These are phyloP conservation scores for Lablab purpureus DNA, from an alignment of 306 rosid species.

Conservation along the genomic window DNA sequence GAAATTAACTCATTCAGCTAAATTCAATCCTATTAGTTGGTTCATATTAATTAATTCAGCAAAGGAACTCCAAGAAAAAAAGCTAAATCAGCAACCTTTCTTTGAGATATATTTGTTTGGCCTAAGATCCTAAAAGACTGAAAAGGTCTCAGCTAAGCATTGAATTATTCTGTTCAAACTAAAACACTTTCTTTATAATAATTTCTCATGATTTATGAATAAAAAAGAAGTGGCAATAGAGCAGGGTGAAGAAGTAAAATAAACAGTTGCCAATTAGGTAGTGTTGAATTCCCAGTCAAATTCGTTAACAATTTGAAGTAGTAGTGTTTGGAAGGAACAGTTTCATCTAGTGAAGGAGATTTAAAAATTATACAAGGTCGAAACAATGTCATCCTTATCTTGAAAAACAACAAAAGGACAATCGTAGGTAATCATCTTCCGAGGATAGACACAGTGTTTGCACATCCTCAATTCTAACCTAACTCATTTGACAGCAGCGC, in stretches of 20 bases:
- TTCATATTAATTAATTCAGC: too few species aligned
- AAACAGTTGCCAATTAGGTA: background rate
- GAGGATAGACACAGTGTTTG: background rate
- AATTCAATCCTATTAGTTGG: too few species aligned
- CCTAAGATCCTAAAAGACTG: background rate
- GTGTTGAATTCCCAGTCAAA: background rate
- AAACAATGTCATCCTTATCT: constrained; percentile 23
- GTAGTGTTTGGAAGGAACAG: background rate
- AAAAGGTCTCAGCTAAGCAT: background rate
- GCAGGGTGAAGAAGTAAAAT: background rate
- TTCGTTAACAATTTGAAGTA: background rate
- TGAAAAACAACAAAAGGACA: background rate
- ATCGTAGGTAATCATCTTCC: background rate
- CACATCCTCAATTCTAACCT: constrained; percentile 27
- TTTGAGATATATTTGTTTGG: background rate
- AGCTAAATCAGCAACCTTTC: background rate
- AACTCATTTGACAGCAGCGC: background rate
- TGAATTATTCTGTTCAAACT: background rate
- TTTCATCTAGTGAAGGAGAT: background rate
- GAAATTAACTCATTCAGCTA: too few species aligned
- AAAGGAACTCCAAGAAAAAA: too few species aligned
- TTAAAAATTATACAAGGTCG: constrained; percentile 20
- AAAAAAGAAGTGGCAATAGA: background rate
- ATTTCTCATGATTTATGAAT: background rate
- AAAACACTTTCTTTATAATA: background rate